Evolutionary conservation across 805 yeast species (phyloP).

Genomic region (Sugiyamaella lignohabitans): DNA sequence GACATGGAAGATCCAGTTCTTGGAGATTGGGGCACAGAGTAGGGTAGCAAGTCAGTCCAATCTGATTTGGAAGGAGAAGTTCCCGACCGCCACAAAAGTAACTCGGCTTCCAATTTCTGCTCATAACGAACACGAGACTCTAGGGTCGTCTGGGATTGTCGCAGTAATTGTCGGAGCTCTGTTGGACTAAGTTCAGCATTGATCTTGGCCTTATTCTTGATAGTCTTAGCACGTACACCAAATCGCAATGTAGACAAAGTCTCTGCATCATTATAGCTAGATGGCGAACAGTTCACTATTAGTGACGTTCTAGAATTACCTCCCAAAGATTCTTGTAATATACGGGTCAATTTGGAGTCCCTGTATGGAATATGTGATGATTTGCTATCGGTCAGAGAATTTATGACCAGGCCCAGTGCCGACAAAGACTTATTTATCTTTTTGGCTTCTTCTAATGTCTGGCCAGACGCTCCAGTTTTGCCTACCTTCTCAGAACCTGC

Average conservation of each 20-base stretch:
- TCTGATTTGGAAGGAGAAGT: slow-evolving; percentile 22
- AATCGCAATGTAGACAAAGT: slow-evolving; percentile 68
- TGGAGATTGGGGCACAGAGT: slow-evolving; percentile 1
- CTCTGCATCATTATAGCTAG: slow-evolving; percentile 49
- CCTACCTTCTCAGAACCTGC: slow-evolving; percentile 83
- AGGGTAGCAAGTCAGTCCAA: slow-evolving; percentile 19
- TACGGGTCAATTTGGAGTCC: slow-evolving; percentile 71
- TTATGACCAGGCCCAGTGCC: slow-evolving; percentile 73
- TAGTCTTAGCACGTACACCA: slow-evolving; percentile 64
- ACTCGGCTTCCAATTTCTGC: slow-evolving; percentile 38
- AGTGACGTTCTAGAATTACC: slow-evolving; percentile 76
- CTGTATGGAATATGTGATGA: slow-evolving; percentile 65
- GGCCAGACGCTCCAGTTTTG: slow-evolving; percentile 72
- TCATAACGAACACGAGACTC: slow-evolving; percentile 28
- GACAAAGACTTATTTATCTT: slow-evolving; percentile 75
- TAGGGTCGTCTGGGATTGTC: slow-evolving; percentile 33
- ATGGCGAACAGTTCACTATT: slow-evolving; percentile 67
- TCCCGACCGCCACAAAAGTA: slow-evolving; percentile 35
- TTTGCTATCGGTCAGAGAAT: slow-evolving; percentile 65
- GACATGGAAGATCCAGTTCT: slow-evolving; percentile 1
- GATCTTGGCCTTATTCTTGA: slow-evolving; percentile 57
- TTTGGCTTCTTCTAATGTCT: slow-evolving; percentile 73
- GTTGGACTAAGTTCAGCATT: slow-evolving; percentile 51
- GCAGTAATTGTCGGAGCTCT: slow-evolving; percentile 38
- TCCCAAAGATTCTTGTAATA: slow-evolving; percentile 72